These are phyloP conservation scores for Pestalotiopsis sp. DNA, from an alignment of 2,329 filamentous ascomycete species.

Conservation along the genomic window DNA sequence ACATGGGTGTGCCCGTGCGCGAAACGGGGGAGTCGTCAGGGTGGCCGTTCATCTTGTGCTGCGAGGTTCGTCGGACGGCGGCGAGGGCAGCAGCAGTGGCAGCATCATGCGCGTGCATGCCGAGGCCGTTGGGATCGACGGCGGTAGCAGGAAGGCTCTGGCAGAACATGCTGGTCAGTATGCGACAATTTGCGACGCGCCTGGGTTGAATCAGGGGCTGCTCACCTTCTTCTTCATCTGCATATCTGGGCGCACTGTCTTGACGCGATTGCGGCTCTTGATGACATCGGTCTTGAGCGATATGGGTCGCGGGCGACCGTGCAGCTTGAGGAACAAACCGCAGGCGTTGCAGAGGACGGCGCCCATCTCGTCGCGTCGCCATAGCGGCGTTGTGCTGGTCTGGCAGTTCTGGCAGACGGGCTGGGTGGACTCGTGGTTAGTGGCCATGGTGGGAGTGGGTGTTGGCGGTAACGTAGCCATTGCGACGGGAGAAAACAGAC, in stretches of 20 bases:
- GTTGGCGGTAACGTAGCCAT: slow-evolving; percentile 40
- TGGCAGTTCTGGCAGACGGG: slow-evolving; percentile 95
- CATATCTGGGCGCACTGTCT: slow-evolving; percentile 78
- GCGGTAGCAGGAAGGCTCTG: slow-evolving; percentile 40
- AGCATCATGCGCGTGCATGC: slow-evolving; percentile 53
- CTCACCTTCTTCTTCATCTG: slow-evolving; percentile 78
- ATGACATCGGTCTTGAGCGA: slow-evolving; percentile 99
- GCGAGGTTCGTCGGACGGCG: slow-evolving; percentile 61
- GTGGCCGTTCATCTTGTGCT: slow-evolving; percentile 70
- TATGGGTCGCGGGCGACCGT: slow-evolving; percentile 89
- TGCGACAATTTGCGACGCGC: not conserved
- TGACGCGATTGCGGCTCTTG: slow-evolving; percentile 97
- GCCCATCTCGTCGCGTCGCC: slow-evolving; percentile 95
- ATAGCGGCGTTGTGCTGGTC: slow-evolving; percentile 93
- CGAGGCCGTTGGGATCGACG: slow-evolving; percentile 61
- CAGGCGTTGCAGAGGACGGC: slow-evolving; percentile 98
- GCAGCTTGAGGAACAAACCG: slow-evolving; percentile 94
- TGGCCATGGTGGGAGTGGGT: slow-evolving; percentile 48
- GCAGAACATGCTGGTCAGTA: slow-evolving; percentile 27
- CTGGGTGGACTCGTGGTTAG: slow-evolving; percentile 68
- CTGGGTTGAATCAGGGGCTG: not conserved
- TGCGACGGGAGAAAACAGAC: slow-evolving; percentile 12
- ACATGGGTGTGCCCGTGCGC: slow-evolving; percentile 77
- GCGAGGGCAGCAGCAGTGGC: slow-evolving; percentile 57
- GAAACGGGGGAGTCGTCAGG: slow-evolving; percentile 78